Percentiles rank a stretch among this genome's conserved stretches.
These are phyloP conservation scores for Pseudomonodictys pantanalensis DNA, from an alignment of 495 filamentous ascomycete genomes.

Conservation along the genomic window DNA sequence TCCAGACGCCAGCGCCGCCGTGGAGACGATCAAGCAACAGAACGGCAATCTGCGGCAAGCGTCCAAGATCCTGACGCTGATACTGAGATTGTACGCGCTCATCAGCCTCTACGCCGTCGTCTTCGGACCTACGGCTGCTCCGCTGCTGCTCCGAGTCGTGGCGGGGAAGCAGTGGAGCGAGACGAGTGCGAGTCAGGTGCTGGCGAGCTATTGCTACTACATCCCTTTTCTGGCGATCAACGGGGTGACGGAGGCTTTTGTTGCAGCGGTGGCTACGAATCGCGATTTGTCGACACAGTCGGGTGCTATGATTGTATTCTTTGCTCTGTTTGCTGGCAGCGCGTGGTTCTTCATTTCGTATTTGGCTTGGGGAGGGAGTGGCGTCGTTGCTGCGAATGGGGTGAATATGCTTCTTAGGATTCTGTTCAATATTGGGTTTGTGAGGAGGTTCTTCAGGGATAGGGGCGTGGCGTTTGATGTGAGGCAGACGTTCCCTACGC, in stretches of 20 bases:
- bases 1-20: conserved; percentile 23
- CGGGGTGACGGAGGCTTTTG: conserved; percentile 88
- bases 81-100: conserved; percentile 64
- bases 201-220: conserved; percentile 83
- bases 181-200: conserved; percentile 61
- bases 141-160: conserved; percentile 65
- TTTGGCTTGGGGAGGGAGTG: conserved; percentile 65
- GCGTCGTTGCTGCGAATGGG: conserved; percentile 78
- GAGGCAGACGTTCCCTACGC: not conserved
- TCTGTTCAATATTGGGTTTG: conserved; percentile 72
- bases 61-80: conserved; percentile 45
- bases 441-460: conserved; percentile 57
- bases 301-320: conserved; percentile 77
- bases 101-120: conserved; percentile 63
- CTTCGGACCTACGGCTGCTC: conserved; percentile 69
- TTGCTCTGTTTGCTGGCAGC: conserved; percentile 63
- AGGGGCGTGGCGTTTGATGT: not conserved
- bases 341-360: conserved; percentile 69
- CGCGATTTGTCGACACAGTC: conserved; percentile 70
- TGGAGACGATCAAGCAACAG: conserved; percentile 2
- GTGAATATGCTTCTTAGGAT: conserved; percentile 85
- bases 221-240: conserved; percentile 91
- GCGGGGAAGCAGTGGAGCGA: conserved; percentile 71
- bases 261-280: conserved; percentile 74
- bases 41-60: conserved; percentile 40